A percentile compares a stretch with the other conserved stretches of the same genome.
Evolutionary conservation across 83 land plant genomes (phyloP).

Genomic region (Picea mariana): DNA sequence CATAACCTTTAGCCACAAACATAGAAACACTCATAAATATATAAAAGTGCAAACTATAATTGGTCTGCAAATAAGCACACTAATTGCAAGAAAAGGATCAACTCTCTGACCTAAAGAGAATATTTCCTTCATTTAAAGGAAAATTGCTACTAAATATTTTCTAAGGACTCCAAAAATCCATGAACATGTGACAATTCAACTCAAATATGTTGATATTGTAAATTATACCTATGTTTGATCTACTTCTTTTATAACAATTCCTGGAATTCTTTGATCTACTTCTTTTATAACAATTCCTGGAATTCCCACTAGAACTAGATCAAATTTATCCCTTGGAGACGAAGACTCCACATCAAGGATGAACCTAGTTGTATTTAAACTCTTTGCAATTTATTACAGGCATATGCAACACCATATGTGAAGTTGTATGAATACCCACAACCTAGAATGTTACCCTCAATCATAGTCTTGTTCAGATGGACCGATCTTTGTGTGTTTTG

Average conservation of each 20-base stretch:
- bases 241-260: constrained; percentile 63
- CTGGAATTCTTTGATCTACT: constrained; percentile 63
- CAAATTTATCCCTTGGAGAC: constrained; percentile 77
- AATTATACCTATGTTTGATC: constrained; percentile 64
- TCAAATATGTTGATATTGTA: not conserved
- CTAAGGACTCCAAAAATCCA: not conserved
- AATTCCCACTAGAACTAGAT: constrained; percentile 70
- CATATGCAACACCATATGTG: constrained; percentile 70
- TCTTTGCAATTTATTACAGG: constrained; percentile 68
- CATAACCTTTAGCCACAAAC: constrained; percentile 38
- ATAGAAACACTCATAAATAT: not conserved
- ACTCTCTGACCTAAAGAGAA: not conserved
- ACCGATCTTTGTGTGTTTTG: no score
- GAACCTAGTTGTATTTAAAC: constrained; percentile 79
- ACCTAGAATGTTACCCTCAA: constrained; percentile 79
- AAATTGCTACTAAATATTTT: not conserved
- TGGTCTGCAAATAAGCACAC: not conserved
- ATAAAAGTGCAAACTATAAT: not conserved
- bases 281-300: constrained; percentile 84
- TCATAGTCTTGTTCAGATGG: constrained; percentile 59
- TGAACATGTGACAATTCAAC: not conserved
- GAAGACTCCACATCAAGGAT: constrained; percentile 73
- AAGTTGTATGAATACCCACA: constrained; percentile 89
- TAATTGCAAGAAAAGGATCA: not conserved
- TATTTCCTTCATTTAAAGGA: not conserved